Base-by-base conservation (phyloP, 2,329 filamentous ascomycete species). In the Sporothrix brasiliensis region DNA sequence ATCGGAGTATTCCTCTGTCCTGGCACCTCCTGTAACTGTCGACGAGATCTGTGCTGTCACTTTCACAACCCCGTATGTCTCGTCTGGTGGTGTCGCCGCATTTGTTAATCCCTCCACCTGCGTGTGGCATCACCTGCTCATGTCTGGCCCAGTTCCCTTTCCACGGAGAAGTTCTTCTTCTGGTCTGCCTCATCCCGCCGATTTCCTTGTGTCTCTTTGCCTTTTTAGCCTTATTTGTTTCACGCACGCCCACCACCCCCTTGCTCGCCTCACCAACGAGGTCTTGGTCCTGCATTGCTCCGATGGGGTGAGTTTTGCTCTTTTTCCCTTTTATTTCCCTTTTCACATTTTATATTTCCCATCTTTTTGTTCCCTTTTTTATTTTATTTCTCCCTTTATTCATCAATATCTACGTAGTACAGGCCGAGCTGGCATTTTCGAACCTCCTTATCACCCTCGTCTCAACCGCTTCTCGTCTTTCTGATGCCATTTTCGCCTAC, bases 151-250 rank as follows among this genome's bases (percentile, higher is more conserved):
- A 27, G 14, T 24, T 27, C 3, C n/a, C 14, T 47, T 21, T 47
- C 21, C 21, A 58, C 30, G 7, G 34, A 34, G 16, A 19, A 58
- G 30, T 19, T 4, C 58, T 21, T 16, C 58, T 63, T 21, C 47
- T 34, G 34, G 34, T 34, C 34, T 34, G 34, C 58, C 5, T 47
- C 30, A 39, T 34, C 39, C 14, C 50, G 24, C 52, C 47, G 27
- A 24, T 13, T 27, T 19, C 52, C 14, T 34, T 16, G 7, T 34
- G 21, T 69, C 52, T 39, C 1, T 65, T 56, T 60, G 44, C 21
- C 58, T 63, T 16, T 69, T 53, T 52, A 50, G 56, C 47, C 49
- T 50, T 65, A 65, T 65, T 65, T 65, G 50, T 65, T 50, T 65
- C 49, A 30, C 44, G 41, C 61, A 65, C 61, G 24, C 41, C 61